Base-by-base conservation (phyloP, 257 asterid species). In the Thymus mandschuricus region DNA sequence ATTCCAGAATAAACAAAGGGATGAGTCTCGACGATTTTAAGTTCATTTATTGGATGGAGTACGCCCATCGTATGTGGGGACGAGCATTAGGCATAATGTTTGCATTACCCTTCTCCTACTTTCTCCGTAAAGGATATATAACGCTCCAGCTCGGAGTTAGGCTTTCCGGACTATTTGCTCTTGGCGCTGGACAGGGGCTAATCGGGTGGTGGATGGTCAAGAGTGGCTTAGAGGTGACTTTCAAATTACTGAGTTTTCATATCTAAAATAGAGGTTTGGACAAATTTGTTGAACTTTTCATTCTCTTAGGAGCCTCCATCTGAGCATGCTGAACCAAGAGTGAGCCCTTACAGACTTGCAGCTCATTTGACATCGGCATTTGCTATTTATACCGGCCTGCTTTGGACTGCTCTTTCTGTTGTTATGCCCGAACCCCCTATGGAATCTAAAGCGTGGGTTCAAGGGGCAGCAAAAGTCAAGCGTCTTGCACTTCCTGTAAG, bases 191-290 rank as follows among this genome's bases (percentile, higher is more conserved):
- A 62, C 97, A 94, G 79, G 99, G 99, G 60, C 71, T 94, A 8
- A 88, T 94, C 66, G 99, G 99, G 60, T 94, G 99, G 99, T 94
- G 99, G 99, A 94, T 91, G 97, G 97, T 94, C 57, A 91, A 88
- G 86, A 94, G 99, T 74, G 99, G 99, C 68, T 82, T 91, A 72
- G 99, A 94, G 97, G 97, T 94, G 86, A 78, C 69, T 66, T 75
- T 31, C 76, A 64, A 75, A 66, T 35, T 56, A 9, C 64, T 66
- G 10, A 55, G 21, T 52, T 61, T 60, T 4, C 13, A 5, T 51
- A 2, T 62, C 66, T 60, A 54, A 56, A 31, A 49, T 75, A 6
- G 45, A 50, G 31, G 44, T 62, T 64, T 55, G 64, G 10, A 66
- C 12, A 33, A 69, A 54, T 60, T 44, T 21, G 33, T 51, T 78